Evolutionary conservation across 139 green algal species (phyloP).

Genomic region (Asterochloris erici): DNA sequence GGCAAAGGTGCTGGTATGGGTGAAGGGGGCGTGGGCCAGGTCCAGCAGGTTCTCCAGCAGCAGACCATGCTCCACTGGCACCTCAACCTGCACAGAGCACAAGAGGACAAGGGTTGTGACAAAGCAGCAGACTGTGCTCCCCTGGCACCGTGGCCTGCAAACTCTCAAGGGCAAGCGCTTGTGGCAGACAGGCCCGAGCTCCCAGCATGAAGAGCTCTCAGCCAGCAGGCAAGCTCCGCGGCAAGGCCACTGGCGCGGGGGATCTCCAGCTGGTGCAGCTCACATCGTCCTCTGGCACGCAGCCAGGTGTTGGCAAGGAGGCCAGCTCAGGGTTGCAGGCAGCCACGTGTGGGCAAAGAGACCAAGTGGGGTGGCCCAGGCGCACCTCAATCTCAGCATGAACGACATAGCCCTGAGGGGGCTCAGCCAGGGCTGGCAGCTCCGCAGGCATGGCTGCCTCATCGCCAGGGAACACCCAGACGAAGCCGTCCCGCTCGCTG

Average conservation of each 20-base stretch:
- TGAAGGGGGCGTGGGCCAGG: conserved; percentile 98
- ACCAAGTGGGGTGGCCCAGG: not conserved
- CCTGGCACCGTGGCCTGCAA: not conserved
- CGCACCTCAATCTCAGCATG: conserved; percentile 76
- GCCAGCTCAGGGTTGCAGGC: no score
- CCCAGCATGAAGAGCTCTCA: not conserved
- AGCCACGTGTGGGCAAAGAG: no score
- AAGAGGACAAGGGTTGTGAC: not conserved
- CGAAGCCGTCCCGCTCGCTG: conserved; percentile 84
- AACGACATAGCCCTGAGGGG: conserved; percentile 69
- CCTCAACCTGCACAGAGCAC: conserved; percentile 71
- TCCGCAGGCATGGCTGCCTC: not conserved
- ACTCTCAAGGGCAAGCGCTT: no score
- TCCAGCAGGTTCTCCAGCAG: conserved; percentile 99
- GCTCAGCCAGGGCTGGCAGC: conserved; percentile 43
- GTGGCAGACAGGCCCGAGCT: not conserved
- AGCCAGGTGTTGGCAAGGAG: not conserved
- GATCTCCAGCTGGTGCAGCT: not conserved
- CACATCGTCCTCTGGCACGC: not conserved
- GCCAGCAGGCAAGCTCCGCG: not conserved
- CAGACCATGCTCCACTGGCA: conserved; percentile 97
- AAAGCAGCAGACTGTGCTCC: not conserved
- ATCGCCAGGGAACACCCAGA: conserved; percentile 89
- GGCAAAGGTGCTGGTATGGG: conserved; percentile 95
- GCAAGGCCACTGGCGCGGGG: not conserved